A percentile compares a stretch with the other conserved stretches of the same genome.
phyloP scores from a whole-genome alignment of 306 rosid genomes.

The Fragaria nilgerrensis region DNA sequence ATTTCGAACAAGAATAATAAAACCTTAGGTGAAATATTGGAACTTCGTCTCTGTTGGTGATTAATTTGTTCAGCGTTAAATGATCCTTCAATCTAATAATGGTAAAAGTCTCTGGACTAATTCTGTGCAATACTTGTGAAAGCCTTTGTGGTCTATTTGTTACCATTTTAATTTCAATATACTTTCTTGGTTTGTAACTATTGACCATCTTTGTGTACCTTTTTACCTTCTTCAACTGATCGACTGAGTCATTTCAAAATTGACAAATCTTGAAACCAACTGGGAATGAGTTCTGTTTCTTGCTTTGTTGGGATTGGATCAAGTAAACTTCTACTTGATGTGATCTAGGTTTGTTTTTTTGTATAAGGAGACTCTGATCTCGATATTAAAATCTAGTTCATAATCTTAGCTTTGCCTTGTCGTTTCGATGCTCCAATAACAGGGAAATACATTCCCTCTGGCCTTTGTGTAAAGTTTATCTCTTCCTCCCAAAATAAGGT shows the following conservation, averaged over 20 bases:
- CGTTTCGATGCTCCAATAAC: neutral
- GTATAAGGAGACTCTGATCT: neutral
- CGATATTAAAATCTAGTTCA: neutral
- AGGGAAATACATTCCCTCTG: neutral
- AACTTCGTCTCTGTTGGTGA: neutral
- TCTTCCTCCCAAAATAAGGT: slow-evolving; percentile 9
- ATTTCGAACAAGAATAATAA: neutral
- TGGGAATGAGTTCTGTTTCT: neutral
- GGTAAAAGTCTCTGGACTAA: neutral
- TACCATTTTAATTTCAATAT: neutral
- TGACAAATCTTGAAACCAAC: neutral
- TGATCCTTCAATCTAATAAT: neutral
- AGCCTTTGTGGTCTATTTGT: neutral
- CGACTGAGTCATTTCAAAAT: neutral
- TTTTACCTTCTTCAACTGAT: neutral
- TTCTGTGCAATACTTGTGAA: neutral
- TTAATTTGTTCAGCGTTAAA: neutral
- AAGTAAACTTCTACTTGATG: neutral
- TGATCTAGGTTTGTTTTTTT: neutral
- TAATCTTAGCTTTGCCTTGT: neutral
- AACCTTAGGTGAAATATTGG: neutral
- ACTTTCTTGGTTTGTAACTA: neutral
- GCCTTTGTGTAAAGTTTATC: neutral
- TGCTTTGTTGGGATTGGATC: neutral
- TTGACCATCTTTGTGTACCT: neutral